Percentiles rank a stretch among this genome's conserved stretches.
Conservation (phyloP, 1,139 yeast genomes). For the Blastobotrys aristatus region DNA sequence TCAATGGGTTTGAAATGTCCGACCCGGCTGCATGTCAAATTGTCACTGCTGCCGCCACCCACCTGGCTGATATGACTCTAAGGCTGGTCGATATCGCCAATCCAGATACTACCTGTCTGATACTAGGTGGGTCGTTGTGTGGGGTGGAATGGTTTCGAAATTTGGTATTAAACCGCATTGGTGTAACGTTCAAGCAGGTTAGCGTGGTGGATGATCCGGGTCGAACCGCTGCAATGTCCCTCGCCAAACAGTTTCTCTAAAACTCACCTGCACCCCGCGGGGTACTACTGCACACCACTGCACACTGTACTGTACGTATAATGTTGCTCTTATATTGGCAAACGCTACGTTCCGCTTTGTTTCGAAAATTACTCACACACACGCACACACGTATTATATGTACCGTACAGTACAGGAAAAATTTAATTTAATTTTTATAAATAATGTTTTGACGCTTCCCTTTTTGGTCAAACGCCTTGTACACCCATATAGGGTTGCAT, state of each 20-base stretch:
- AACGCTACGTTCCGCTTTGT: too few species aligned
- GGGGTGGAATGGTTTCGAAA: neutral
- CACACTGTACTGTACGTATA: too few species aligned
- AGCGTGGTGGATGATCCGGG: constrained; percentile 14
- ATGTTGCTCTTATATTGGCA: too few species aligned
- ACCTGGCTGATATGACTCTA: constrained; percentile 5
- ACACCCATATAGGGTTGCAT: too few species aligned
- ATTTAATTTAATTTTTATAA: too few species aligned
- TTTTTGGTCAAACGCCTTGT: too few species aligned
- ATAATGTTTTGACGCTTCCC: too few species aligned
- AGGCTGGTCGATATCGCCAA: constrained; percentile 1
- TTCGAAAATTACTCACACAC: too few species aligned
- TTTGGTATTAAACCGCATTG: constrained; percentile 1
- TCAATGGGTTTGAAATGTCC: constrained; percentile 6
- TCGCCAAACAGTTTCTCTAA: neutral
- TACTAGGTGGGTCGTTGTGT: constrained; percentile 15
- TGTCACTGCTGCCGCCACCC: constrained; percentile 9
- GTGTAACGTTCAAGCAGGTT: constrained; percentile 7
- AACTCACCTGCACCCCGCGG: neutral
- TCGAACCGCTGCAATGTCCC: constrained; percentile 8
- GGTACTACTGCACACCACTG: too few species aligned
- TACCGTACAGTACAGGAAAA: too few species aligned
- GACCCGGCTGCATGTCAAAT: constrained; percentile 10
- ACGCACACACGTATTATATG: too few species aligned
- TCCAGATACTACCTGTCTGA: constrained; percentile 4